Base-by-base conservation (phyloP, 1,284 basidiomycete genomes). In the Wallemia mellicola region DNA sequence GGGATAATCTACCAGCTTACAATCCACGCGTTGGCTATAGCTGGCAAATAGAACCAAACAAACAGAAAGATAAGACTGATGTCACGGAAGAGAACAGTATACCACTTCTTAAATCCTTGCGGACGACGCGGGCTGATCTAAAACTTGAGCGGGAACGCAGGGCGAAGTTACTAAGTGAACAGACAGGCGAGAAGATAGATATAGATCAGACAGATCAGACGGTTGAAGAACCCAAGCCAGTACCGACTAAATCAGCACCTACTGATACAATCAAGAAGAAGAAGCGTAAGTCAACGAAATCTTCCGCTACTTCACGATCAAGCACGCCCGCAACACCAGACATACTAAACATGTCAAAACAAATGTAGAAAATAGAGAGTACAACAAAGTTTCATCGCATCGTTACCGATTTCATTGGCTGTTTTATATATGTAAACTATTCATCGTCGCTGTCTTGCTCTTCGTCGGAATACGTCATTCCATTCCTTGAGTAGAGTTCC, bases 91-190 rank as follows among this genome's bases (percentile, higher is more conserved):
- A 28, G 27, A 57, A 56, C 17, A 22, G 1, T 7, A 25, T 22
- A 11, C 54, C 64, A 27, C 57, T 66, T 25, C 63, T 64, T 22
- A 61, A 61, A 19, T 64, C 65, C 38, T n/a, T 66, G 57, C 62
- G 63, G 24, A 24, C 56, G 0, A 32, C 63, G 2, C 5, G 24
- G 9, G 28, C 25, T 5, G 27, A 58, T 27, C 5, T 30, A 14
- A 30, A 27, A 15, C 15, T 24, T 9, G 24, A 30, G 28, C 58
- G 27, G 58, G 24, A 30, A 28, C 5, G 19, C 9, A 24, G 58
- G 19, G 27, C 58, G 11, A 27, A 38, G 58, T 9, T 30, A 28
- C 30, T 27, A 9, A 25, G 55, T 27, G 27, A 57, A 25, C 55
- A 26, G 58, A 24, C 33, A 9, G 58, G 14, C 17, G 30, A 38